Evolutionary conservation across 805 yeast genomes (phyloP).

Genomic region (Metschnikowia reukaufii): DNA sequence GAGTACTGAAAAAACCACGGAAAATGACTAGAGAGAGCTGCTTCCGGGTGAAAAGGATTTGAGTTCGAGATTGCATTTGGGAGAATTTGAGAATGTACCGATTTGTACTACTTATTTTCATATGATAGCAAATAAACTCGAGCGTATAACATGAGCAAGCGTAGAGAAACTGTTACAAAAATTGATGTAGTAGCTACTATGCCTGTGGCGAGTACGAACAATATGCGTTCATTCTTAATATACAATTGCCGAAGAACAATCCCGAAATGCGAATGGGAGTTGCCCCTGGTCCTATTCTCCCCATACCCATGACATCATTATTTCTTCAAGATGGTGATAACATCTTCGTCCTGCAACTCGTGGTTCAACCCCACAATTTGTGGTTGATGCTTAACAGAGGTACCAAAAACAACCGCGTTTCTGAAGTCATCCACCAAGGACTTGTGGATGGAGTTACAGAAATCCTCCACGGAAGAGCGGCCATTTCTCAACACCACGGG

Average conservation of each 20-base stretch:
- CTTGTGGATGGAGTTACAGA: slow-evolving; percentile 95
- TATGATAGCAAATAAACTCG: too few relatives aligned
- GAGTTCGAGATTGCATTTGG: too few relatives aligned
- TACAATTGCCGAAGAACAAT: not conserved
- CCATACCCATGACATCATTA: slow-evolving; percentile 15
- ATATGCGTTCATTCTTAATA: not conserved
- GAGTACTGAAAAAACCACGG: too few relatives aligned
- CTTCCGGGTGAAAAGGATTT: too few relatives aligned
- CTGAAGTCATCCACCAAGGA: slow-evolving; percentile 90
- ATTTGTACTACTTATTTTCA: too few relatives aligned
- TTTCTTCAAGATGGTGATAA: slow-evolving; percentile 88
- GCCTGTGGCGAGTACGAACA: not conserved
- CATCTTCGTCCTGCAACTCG: slow-evolving; percentile 90
- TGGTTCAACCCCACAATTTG: slow-evolving; percentile 91
- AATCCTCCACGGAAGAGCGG: slow-evolving; percentile 86
- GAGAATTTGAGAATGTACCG: too few relatives aligned
- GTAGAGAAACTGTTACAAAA: too few relatives aligned
- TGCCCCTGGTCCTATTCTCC: too few relatives aligned
- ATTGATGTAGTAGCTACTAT: too few relatives aligned
- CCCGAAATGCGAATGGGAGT: too few relatives aligned
- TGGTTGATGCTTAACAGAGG: slow-evolving; percentile 96
- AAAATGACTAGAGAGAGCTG: too few relatives aligned
- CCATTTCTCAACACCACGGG: slow-evolving; percentile 90
- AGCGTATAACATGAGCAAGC: too few relatives aligned
- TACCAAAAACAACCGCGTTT: slow-evolving; percentile 89